phyloP scores from a whole-genome alignment of 2,329 filamentous ascomycete genomes.

The Cladobotryum protrusum region DNA sequence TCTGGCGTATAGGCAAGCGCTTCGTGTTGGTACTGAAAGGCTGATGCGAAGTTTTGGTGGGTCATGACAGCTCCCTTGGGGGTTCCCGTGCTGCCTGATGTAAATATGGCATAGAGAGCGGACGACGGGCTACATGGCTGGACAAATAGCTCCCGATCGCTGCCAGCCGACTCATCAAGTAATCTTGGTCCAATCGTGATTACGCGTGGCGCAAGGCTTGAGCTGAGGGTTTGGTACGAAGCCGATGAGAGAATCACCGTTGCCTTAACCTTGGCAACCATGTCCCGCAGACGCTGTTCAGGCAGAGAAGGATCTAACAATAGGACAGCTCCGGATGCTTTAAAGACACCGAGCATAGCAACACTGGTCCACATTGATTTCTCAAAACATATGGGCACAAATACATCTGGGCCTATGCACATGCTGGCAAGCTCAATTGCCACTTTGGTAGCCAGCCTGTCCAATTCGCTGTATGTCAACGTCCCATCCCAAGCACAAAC shows the following conservation, averaged over 20 bases:
- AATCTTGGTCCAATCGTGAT: too few species aligned
- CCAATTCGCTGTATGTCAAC: slow-evolving; percentile 17
- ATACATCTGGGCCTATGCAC: slow-evolving; percentile 20
- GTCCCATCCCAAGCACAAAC: slow-evolving; percentile 18
- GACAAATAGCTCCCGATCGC: not conserved
- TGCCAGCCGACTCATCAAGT: too few species aligned
- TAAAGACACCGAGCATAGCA: slow-evolving; percentile 12
- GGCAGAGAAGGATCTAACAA: too few species aligned
- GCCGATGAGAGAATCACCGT: too few species aligned
- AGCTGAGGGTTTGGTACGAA: too few species aligned
- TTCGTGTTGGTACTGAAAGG: slow-evolving; percentile 7
- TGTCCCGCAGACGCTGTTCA: too few species aligned
- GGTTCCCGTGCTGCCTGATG: slow-evolving; percentile 44
- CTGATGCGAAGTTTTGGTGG: too few species aligned
- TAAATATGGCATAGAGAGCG: slow-evolving; percentile 37
- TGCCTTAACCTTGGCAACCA: too few species aligned
- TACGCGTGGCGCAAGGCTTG: too few species aligned
- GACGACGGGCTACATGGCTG: not conserved
- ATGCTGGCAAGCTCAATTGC: not conserved
- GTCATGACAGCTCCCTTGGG: slow-evolving; percentile 40
- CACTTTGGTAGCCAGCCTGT: slow-evolving; percentile 4
- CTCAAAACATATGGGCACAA: slow-evolving; percentile 13
- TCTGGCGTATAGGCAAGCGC: too few species aligned
- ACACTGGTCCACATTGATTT: slow-evolving; percentile 14
- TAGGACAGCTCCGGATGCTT: not conserved